These are phyloP conservation scores for Exophiala viscosa DNA, from an alignment of 2,329 filamentous ascomycete genomes.

Conservation along the genomic window DNA sequence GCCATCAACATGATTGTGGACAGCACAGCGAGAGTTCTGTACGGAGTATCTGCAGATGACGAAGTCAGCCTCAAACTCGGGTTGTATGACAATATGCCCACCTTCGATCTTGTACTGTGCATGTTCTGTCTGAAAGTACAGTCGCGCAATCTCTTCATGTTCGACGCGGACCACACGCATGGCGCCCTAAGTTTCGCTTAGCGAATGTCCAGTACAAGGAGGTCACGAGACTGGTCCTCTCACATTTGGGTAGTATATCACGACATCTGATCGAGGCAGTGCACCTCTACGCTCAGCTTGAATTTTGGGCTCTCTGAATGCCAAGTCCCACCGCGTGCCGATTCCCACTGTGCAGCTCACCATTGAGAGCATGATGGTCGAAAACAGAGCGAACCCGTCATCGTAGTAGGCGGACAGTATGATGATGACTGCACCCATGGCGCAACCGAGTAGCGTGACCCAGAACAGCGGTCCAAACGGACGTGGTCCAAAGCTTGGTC, in stretches of 20 bases:
- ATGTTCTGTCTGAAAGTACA: slow-evolving; percentile 60
- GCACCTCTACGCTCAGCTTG: slow-evolving; percentile 28
- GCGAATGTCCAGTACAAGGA: not conserved
- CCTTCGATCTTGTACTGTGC: slow-evolving; percentile 53
- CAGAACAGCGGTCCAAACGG: slow-evolving; percentile 15
- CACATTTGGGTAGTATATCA: slow-evolving; percentile 57
- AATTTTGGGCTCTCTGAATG: slow-evolving; percentile 50
- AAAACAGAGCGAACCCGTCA: slow-evolving; percentile 52
- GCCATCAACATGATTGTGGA: slow-evolving; percentile 61
- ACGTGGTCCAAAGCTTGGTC: slow-evolving; percentile 17
- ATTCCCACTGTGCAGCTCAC: slow-evolving; percentile 55
- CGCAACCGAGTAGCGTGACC: slow-evolving; percentile 39
- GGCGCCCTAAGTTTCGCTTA: slow-evolving; percentile 35
- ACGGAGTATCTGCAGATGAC: slow-evolving; percentile 34
- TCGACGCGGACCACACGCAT: slow-evolving; percentile 57
- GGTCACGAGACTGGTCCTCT: not conserved
- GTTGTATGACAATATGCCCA: not conserved
- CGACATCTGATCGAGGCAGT: slow-evolving; percentile 56
- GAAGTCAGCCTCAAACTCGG: slow-evolving; percentile 33
- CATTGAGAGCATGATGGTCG: slow-evolving; percentile 51
- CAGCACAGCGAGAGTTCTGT: slow-evolving; percentile 54
- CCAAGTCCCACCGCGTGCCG: slow-evolving; percentile 57
- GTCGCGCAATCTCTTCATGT: slow-evolving; percentile 60
- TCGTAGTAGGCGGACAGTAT: slow-evolving; percentile 51
- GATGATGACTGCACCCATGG: slow-evolving; percentile 54